Evolutionary conservation across 1,284 basidiomycete species (phyloP), one percentile per base, ranked within the genome.

Genomic region (Ustilago hordei): DNA sequence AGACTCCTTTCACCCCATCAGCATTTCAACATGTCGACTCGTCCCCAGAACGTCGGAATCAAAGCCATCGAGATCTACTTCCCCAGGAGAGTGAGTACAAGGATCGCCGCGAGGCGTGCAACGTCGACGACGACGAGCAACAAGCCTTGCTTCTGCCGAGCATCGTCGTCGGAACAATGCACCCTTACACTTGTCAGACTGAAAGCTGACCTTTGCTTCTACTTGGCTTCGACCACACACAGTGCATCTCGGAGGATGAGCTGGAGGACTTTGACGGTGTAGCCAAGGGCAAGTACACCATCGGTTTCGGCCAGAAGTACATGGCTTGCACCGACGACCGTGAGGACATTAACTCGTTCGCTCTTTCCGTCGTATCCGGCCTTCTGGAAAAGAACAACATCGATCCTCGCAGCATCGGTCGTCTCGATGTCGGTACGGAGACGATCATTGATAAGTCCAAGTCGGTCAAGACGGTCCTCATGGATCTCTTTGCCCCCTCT

Each of bases 401-500:
- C 84, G 95, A 98, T 89, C 95, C 96, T 74, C 92, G 91, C 85
- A 94, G 93, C 65, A 96, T 99, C 86, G 96, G 96, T 69, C 95
- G 96, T 80, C 91, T 99, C 70, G 96, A 99, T 80, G 95, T 99
- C 80, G 96, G 96, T 69, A 99, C 97, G 36, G 97, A 99, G 88
- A 98, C 97, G 60, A 94, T 99, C 88, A 98, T 99, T 83, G 96
- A 99, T 91, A 99, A 99, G 89, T 96, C 95, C 74, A 99, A 99
- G 89, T 94, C 96, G 34, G 95, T 95, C 88, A 99, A 99, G 89
- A 98, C 97, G 4, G 92, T 95, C 67, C 91, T 99, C 75, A 99
- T 99, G 96, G 94, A 98, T 88, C 92, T 99, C 81, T 99, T 99
- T 85, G 91, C 92, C 53, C 90, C 90, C 64, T 91, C 92, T 41